These are phyloP conservation scores for Lecanicillium sp. DNA, from an alignment of 2,329 filamentous ascomycete genomes.

Conservation along the genomic window DNA sequence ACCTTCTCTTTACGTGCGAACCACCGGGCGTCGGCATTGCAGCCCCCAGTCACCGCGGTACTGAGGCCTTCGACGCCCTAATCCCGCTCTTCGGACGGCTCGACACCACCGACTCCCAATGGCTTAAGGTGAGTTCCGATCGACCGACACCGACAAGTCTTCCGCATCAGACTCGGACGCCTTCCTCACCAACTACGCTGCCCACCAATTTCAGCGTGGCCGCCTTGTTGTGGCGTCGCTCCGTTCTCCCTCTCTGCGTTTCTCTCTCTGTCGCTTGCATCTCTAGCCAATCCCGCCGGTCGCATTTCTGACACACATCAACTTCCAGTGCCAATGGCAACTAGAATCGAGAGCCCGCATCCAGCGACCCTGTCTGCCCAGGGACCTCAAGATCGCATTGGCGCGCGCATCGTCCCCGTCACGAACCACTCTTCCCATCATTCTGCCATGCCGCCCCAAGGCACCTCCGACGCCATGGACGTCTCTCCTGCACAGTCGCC, in stretches of 20 bases:
- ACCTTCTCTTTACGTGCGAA: no score
- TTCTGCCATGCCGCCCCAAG: slow-evolving; percentile 52
- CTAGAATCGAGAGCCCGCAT: slow-evolving; percentile 43
- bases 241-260: background rate
- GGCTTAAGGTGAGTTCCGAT: no score
- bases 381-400: slow-evolving; percentile 36
- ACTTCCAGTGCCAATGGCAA: slow-evolving; percentile 40
- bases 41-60: no score
- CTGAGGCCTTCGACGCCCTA: no score
- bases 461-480: slow-evolving; percentile 54
- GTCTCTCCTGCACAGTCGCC: slow-evolving; percentile 28
- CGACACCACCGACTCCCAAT: no score
- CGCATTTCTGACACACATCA: slow-evolving; percentile 6
- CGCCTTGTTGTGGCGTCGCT: background rate
- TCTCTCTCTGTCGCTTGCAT: no score
- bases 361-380: slow-evolving; percentile 32
- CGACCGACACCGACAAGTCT: no score
- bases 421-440: slow-evolving; percentile 43
- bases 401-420: slow-evolving; percentile 49
- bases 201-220: background rate
- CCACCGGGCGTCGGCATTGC: no score
- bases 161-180: no score
- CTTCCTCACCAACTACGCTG: no score
- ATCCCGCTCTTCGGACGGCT: no score
- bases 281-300: slow-evolving; percentile 3